Percentiles rank a stretch among this genome's conserved stretches.
Conservation (phyloP, 768 basidiomycete genomes). For the Russula vinacea region DNA sequence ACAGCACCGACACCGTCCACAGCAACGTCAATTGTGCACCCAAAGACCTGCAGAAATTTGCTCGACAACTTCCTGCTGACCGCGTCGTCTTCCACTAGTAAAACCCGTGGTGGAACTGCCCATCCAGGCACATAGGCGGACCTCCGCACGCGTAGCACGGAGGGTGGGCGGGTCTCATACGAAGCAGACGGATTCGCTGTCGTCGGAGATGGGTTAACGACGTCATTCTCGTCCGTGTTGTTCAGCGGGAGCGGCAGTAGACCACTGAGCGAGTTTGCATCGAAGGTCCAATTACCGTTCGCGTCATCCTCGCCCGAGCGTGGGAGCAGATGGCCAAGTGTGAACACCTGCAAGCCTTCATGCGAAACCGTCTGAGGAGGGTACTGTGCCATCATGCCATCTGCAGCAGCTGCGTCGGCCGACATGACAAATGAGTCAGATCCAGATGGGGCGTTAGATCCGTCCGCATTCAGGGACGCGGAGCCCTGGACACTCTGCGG, state of each 20-base stretch:
- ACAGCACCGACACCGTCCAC: constrained; percentile 92
- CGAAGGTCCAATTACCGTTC: constrained; percentile 62
- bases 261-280: constrained; percentile 39
- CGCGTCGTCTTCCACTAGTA: constrained; percentile 94
- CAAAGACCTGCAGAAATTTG: constrained; percentile 94
- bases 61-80: constrained; percentile 84
- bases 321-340: constrained; percentile 73
- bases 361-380: constrained; percentile 39
- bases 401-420: background rate
- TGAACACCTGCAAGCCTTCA: constrained; percentile 75
- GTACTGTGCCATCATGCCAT: constrained; percentile 17
- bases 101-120: constrained; percentile 86
- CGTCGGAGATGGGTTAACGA: constrained; percentile 11
- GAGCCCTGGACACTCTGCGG: constrained; percentile 24
- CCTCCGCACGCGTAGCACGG: constrained; percentile 57
- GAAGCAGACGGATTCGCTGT: constrained; percentile 21
- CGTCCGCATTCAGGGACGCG: constrained; percentile 17
- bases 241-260: constrained; percentile 20
- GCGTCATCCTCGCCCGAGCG: constrained; percentile 48
- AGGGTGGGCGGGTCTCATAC: constrained; percentile 28
- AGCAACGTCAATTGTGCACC: constrained; percentile 91
- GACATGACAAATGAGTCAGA: constrained; percentile 25
- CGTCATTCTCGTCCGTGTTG: constrained; percentile 10
- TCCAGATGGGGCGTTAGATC: constrained; percentile 20
- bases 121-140: constrained; percentile 85